Base-by-base conservation (phyloP, 306 rosid species). In the Quercus robur region DNA sequence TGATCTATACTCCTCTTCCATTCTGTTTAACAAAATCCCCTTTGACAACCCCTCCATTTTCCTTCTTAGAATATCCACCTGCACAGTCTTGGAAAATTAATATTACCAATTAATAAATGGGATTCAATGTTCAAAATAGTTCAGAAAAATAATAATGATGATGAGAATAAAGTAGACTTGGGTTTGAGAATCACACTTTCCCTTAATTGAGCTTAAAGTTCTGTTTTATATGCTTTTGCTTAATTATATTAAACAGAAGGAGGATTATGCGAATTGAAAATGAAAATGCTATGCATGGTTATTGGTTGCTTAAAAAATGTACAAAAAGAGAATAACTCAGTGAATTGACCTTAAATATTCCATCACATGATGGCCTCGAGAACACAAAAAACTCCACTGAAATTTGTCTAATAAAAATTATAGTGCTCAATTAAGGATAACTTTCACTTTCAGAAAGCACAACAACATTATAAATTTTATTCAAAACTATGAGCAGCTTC, bases 1-100 rank as follows among this genome's bases (percentile, higher is more conserved):
- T 15, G 99, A 93, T n/a, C 93, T 87, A 75, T 90, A 95, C 77
- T 93, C 99, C 82, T 95, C 97, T 86, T 89, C 89, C 94, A 95
- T 95, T 83, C 90, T 91, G 81, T 89, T 89, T 46, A 95, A 84
- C 64, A 93, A 81, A 70, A 86, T 82, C 58, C 98, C 99, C 75
- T 88, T 88, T 41, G 99, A 95, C 80, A 93, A 79, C 68, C 89
- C 94, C 73, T 95, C 98, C 99, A 95, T 91, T 85, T 90, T 95
- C 80, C 91, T 91, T 78, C 88, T 91, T 80, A 95, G 76, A 75
- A 93, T 88, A 77, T 95, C 99, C 78, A 91, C 98, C 97, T 95
- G 76, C 67, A 77, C 72, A 67, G 14, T 81, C 59, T 38, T 76
- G 41, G 35, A 26, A 77, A 77, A 46, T 33, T 25, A 51, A 63